Base-by-base conservation (phyloP, 1,284 basidiomycete genomes). In the Leccinum cinnamomeum region DNA sequence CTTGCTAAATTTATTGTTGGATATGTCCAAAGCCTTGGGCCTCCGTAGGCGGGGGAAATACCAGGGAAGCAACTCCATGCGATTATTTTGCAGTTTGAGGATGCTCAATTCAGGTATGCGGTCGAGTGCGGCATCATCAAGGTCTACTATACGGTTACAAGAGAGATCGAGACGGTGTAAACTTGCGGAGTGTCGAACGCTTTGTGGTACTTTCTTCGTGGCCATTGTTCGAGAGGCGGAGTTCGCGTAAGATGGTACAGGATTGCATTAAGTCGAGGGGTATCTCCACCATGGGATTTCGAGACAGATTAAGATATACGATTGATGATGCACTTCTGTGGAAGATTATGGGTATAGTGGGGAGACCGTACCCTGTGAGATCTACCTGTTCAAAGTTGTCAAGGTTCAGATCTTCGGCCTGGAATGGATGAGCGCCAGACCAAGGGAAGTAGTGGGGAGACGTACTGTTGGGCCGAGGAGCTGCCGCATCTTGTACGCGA, bases 221-320 rank as follows among this genome's bases (percentile, higher is more conserved):
- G 94, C 92, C 89, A 98, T 95, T 30, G 68, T 94, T 88, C 18
- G 91, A 91, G 81, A 30, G 30, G 8, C 91, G 87, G 57, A 99
- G 85, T 70, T 97, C 95, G 57, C 90, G 89, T 33, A 99, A 83
- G 5, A 81, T 85, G 3, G 85, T 87, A 72, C 95, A 98, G 10
- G 91, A 87, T 76, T 98, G 94, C 58, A 98, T 91, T 74, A 99
- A 99, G 78, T 99, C 97, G 56, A 94, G 86, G 0, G 97, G 97
- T 41, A 99, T 89, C 74, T 99, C 97, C 59, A 96, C 86, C 85
- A 97, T 95, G 1, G 97, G 95, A 73, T 99, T 99, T 62, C 92
- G 88, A 3, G 95, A 97, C 7, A 99, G 84, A 69, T 95, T 94
- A 63, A 99, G 88, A 57, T 85, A 90, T 68, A 93, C 82, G 70